These are phyloP conservation scores for Phytophthora pseudosyringae DNA, from an alignment of 352 stramenopile genomes.

Conservation along the genomic window DNA sequence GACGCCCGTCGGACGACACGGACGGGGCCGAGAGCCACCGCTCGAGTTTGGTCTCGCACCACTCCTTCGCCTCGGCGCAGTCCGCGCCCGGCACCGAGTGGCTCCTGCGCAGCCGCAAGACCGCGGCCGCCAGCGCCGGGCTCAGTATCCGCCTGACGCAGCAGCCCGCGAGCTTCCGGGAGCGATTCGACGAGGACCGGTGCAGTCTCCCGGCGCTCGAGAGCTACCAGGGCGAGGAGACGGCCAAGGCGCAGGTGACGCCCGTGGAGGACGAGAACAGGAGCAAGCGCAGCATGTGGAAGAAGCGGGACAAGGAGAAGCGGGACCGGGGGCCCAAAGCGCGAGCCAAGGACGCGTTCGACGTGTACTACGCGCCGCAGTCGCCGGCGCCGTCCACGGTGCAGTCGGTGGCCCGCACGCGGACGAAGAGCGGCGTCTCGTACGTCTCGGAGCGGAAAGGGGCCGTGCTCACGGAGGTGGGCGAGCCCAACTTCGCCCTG, in stretches of 20 bases:
- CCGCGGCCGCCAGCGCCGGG: constrained; percentile 4
- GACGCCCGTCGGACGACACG: constrained; percentile 46
- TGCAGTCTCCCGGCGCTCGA: constrained; percentile 62
- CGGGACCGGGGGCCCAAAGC: constrained; percentile 1
- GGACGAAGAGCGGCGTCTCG: constrained; percentile 32
- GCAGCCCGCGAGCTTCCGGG: constrained; percentile 43
- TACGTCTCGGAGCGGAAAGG: constrained; percentile 45
- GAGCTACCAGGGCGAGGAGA: constrained; percentile 37
- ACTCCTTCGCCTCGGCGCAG: constrained; percentile 43
- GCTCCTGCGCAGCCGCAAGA: constrained; percentile 26
- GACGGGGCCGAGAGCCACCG: constrained; percentile 36
- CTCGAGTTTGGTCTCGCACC: constrained; percentile 50
- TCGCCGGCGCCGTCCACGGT: constrained; percentile 34
- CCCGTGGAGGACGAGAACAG: constrained; percentile 6
- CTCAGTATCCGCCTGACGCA: constrained; percentile 35
- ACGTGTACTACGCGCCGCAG: constrained; percentile 45
- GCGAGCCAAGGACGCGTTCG: constrained; percentile 10
- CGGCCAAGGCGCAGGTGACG: constrained; percentile 4
- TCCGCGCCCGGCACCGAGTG: constrained; percentile 29
- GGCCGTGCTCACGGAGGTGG: constrained; percentile 69
- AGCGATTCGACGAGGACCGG: constrained; percentile 62
- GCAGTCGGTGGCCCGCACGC: constrained; percentile 20
- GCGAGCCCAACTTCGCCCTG: constrained; percentile 47
- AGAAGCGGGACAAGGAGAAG: constrained; percentile 19
- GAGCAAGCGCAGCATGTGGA: constrained; percentile 7